A percentile compares a stretch with the other conserved stretches of the same genome.
These are phyloP conservation scores for Poa pratensis DNA, from an alignment of 176 grass and related monocot species.

Conservation along the genomic window DNA sequence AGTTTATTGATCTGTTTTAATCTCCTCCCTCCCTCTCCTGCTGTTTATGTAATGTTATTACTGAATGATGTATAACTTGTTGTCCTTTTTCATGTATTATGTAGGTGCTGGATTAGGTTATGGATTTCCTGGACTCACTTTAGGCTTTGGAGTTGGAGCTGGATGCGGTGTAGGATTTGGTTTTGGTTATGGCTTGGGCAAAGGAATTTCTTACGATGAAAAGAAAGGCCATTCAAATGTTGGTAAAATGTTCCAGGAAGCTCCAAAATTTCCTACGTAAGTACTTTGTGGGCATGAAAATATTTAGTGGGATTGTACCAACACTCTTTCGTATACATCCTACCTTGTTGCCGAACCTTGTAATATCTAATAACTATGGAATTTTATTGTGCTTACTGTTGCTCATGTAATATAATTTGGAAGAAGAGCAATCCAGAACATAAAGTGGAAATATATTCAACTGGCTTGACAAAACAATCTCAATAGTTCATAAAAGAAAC, in stretches of 20 bases:
- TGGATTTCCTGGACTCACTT: conserved; percentile 81
- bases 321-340: neutral
- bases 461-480: neutral
- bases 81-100: conserved; percentile 13
- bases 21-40: neutral
- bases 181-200: conserved; percentile 82
- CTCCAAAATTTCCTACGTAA: conserved; percentile 61
- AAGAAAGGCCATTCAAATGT: conserved; percentile 71
- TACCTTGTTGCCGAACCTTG: conserved; percentile 24
- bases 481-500: neutral
- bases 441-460: neutral
- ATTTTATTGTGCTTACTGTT: neutral
- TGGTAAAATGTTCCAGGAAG: conserved; percentile 71
- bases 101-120: conserved; percentile 73
- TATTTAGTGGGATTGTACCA: neutral
- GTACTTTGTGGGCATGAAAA: conserved; percentile 41
- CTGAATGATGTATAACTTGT: neutral
- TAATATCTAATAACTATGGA: neutral
- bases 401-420: neutral
- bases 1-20: neutral
- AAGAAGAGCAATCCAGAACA: neutral
- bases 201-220: conserved; percentile 69
- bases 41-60: neutral
- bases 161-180: conserved; percentile 81
- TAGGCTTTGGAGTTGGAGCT: conserved; percentile 79